Evolutionary conservation across 495 filamentous ascomycete species (phyloP), one percentile per base, ranked within the genome.

Genomic region (Podospora bellae-mahoneyi): DNA sequence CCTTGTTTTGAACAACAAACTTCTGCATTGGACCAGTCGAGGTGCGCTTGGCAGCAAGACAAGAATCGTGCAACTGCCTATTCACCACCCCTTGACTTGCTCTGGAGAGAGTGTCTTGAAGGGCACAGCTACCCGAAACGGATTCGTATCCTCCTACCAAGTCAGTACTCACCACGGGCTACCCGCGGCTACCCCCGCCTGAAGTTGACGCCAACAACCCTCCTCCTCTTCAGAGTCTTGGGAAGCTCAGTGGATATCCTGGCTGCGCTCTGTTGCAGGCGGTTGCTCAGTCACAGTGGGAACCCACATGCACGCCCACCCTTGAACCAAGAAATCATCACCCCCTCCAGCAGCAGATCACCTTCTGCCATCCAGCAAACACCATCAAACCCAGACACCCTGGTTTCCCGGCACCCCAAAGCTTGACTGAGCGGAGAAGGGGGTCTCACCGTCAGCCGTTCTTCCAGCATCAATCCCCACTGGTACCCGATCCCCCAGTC

Each of bases 301-400:
- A 70, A 71, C 70, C 70, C 72, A 73, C 74, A 70, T 72, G 72
- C 73, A 74, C 58, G 65, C 69, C 69, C 69, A 71, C 71, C 62
- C 34, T 68, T 61, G 61, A 74, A 67, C 64, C 71, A 70, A 73
- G 65, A 72, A 68, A 60, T 66, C 62, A 64, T 66, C 63, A 64
- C 61, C 53, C 60, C 55, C 55, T 68, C 32, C 19, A 68, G 30
- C 32, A 69, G 66, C 70, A 69, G 68, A 71, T 69, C 67, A 68
- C 63, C 54, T 68, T 57, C 67, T 55, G 20, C 69, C 62, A 64
- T 62, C 28, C 55, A 68, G 58, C 60, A 56, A 30, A 34, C 54
- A 63, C 44, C 60, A 55, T 68, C 68, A 55, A 55, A 71, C 61
- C 65, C 72, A 65, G 68, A 68, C 69, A 65, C 69, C 66, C 73